These are phyloP conservation scores for Umbilicus rupestris DNA, from an alignment of 164 flowering plant species.

Conservation along the genomic window DNA sequence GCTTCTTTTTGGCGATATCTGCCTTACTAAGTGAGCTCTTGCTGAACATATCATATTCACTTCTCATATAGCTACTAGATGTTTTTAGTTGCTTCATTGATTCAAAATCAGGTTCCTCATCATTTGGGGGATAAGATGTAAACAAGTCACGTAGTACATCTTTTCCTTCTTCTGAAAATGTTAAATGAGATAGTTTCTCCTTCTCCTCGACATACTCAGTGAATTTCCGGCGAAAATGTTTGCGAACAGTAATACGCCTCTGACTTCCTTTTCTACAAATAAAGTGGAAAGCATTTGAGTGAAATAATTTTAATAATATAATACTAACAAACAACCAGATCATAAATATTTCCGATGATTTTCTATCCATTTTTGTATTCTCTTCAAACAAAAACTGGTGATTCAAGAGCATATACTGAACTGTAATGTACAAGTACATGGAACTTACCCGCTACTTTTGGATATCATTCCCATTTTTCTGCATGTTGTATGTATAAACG, in stretches of 20 bases:
- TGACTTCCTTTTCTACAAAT: conserved; percentile 40
- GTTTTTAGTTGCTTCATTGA: background rate
- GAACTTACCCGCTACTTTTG: conserved; percentile 79
- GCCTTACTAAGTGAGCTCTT: background rate
- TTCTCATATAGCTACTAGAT: background rate
- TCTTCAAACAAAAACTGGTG: background rate
- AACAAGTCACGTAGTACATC: conserved; percentile 51
- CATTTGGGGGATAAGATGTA: conserved; percentile 60
- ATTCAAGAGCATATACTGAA: background rate
- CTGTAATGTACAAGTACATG: background rate
- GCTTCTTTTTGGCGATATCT: background rate
- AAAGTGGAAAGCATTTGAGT: background rate
- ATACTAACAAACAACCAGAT: background rate
- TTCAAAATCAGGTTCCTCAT: conserved; percentile 1
- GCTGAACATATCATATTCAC: background rate
- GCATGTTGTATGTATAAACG: conserved; percentile 53
- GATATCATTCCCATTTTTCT: conserved; percentile 78
- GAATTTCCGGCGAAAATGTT: conserved; percentile 18
- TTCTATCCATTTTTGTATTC: background rate
- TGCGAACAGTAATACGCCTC: conserved; percentile 60
- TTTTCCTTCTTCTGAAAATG: conserved; percentile 58
- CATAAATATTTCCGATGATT: background rate
- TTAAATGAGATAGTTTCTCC: conserved; percentile 26
- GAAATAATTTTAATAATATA: background rate
- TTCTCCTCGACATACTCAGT: conserved; percentile 13